Evolutionary conservation across 495 filamentous ascomycete genomes (phyloP).

Genomic region (Bathelium albidoporum): DNA sequence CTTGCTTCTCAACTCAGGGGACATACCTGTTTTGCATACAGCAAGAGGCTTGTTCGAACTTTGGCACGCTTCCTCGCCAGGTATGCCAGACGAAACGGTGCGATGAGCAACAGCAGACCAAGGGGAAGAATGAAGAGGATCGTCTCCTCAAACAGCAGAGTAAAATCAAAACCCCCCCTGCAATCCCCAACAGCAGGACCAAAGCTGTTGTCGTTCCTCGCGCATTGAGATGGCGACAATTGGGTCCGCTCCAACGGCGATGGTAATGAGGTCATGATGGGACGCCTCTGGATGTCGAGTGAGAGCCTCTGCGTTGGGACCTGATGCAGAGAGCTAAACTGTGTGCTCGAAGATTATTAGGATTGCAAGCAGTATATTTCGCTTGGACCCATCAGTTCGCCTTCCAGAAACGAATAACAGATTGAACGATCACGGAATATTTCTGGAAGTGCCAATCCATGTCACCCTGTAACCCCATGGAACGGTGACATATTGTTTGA

Average conservation of each 20-base stretch:
- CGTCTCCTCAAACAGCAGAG: slow-evolving; percentile 26
- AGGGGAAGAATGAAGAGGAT: slow-evolving; percentile 48
- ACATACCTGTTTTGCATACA: slow-evolving; percentile 39
- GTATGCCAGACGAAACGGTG: slow-evolving; percentile 38
- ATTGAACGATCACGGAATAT: background rate
- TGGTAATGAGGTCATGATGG: background rate
- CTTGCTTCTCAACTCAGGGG: background rate
- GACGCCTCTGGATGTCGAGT: background rate
- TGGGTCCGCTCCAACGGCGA: background rate
- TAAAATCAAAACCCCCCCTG: slow-evolving; percentile 5
- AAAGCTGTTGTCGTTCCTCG: slow-evolving; percentile 16
- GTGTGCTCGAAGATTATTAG: background rate
- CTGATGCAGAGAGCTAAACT: background rate
- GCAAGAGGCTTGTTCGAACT: slow-evolving; percentile 33
- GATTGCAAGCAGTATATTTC: background rate
- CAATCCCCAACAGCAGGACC: slow-evolving; percentile 34
- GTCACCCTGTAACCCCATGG: background rate
- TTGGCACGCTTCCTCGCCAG: slow-evolving; percentile 38
- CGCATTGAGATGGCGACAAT: background rate
- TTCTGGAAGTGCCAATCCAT: background rate
- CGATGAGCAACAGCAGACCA: slow-evolving; percentile 36
- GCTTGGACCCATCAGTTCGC: background rate
- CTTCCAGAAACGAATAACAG: background rate
- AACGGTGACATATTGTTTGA: background rate
- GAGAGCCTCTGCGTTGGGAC: background rate